Evolutionary conservation across 371 early-diverging fungal genomes (phyloP), one percentile per base, ranked within the genome.

Genomic region (Mucor ambiguus): DNA sequence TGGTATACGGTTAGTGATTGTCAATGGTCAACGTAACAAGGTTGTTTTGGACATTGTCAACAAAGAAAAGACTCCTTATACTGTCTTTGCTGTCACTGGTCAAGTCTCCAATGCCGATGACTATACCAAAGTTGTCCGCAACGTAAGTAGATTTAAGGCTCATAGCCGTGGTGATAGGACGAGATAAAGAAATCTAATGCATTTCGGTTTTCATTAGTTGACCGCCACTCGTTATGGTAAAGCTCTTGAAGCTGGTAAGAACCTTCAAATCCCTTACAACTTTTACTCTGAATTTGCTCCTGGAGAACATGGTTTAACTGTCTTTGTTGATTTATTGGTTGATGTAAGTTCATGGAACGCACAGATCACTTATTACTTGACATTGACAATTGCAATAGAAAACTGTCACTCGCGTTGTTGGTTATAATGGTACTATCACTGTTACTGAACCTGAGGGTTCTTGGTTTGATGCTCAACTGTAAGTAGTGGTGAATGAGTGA

Each of bases 201-300:
- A 30, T 10, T 18, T 18, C 12, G 35, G 37, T 30, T 26, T 37
- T 37, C 20, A 46, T 22, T 33, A 76, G 78, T 72, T 79, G 63
- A 74, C 80, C 58, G 75, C 80, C 54, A 71, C 76, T 66, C 80
- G 78, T 61, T 76, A 79, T 58, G 74, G 72, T 58, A 58, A 67
- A 48, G 44, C 63, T 22, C 60, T 82, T 22, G 62, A 73, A 64
- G 68, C 80, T 49, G 72, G 71, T 28, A 55, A 70, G n/a, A 70
- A 68, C 32, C 67, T 73, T 54, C 75, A 75, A 29, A 69, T 82
- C 37, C 80, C 80, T 38, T 82, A 78, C 60, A 56, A 70, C 30
- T 82, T 82, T 54, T 78, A 82, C 55, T 80, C 82, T 64, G 82
- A 82, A 63, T 82, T 72, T 52, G 69, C 70, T 66, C 80, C 82